Percentiles rank a stretch among this genome's conserved stretches.
These are phyloP conservation scores for Clathrus columnatus DNA, from an alignment of 768 basidiomycete genomes.

Conservation along the genomic window DNA sequence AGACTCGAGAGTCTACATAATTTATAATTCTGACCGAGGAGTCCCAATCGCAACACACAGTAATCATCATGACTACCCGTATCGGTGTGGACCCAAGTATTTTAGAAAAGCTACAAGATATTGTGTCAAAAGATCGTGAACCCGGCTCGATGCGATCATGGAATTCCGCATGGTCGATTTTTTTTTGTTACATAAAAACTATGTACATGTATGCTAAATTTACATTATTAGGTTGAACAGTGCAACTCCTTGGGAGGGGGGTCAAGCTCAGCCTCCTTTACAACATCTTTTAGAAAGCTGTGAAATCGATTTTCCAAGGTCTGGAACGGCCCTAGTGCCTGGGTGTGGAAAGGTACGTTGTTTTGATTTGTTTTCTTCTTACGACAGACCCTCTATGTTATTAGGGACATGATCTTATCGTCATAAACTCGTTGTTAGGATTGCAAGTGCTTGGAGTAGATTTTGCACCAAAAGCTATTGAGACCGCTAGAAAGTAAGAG, in stretches of 20 bases:
- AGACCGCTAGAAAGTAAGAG: slow-evolving; percentile 35
- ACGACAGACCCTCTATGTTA: background rate
- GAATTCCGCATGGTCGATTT: too few relatives aligned
- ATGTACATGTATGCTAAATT: too few relatives aligned
- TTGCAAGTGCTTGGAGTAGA: slow-evolving; percentile 46
- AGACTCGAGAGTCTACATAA: too few relatives aligned
- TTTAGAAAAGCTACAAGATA: too few relatives aligned
- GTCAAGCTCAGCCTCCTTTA: slow-evolving; percentile 48
- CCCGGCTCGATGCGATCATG: too few relatives aligned
- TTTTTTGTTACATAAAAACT: too few relatives aligned
- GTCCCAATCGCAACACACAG: too few relatives aligned
- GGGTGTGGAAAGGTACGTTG: slow-evolving; percentile 45
- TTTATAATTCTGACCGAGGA: too few relatives aligned
- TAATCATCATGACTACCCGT: too few relatives aligned
- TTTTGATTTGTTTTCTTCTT: background rate
- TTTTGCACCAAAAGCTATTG: slow-evolving; percentile 45
- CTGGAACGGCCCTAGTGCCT: slow-evolving; percentile 39
- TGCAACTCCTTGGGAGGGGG: slow-evolving; percentile 65
- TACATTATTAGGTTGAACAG: too few relatives aligned
- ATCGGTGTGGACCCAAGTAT: too few relatives aligned
- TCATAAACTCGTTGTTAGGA: slow-evolving; percentile 40
- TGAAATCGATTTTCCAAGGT: slow-evolving; percentile 34
- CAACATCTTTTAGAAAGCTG: slow-evolving; percentile 40
- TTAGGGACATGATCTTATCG: slow-evolving; percentile 55
- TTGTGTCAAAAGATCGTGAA: too few relatives aligned